Evolutionary conservation across 139 green algal genomes (phyloP).

Genomic region (Nannochloris sp.): DNA sequence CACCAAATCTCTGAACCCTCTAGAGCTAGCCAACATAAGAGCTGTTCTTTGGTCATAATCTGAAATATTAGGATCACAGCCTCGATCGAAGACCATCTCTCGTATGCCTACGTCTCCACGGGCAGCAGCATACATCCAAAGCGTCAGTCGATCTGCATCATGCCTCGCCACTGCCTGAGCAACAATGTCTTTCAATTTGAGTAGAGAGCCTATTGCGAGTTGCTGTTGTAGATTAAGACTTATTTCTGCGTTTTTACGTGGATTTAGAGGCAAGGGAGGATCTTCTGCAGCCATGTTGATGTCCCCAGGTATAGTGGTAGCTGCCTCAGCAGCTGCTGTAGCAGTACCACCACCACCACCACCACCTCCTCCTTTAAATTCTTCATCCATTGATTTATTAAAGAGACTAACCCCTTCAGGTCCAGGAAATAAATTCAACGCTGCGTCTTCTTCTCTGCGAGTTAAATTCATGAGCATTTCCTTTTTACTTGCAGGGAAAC

Average conservation of each 20-base stretch:
- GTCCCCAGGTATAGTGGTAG: not conserved
- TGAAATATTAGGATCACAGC: constrained; percentile 29
- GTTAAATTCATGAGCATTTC: constrained; percentile 16
- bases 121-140: constrained; percentile 29
- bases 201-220: constrained; percentile 25
- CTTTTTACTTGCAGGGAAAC: constrained; percentile 4
- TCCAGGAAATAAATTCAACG: not conserved
- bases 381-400: not conserved
- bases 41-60: constrained; percentile 54
- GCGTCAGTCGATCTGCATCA: constrained; percentile 34
- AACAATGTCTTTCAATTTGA: constrained; percentile 36
- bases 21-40: constrained; percentile 49
- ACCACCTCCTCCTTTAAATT: no score
- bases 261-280: not conserved
- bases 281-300: not conserved
- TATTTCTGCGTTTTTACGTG: not conserved
- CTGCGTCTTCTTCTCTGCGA: not conserved
- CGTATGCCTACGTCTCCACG: constrained; percentile 22
- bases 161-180: constrained; percentile 26
- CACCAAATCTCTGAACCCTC: constrained; percentile 29
- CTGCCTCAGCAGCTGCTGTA: not conserved
- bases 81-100: constrained; percentile 50
- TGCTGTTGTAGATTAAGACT: constrained; percentile 5
- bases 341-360: no score
- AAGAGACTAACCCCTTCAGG: not conserved